Evolutionary conservation across 2,329 filamentous ascomycete species (phyloP), one percentile per base, ranked within the genome.

Genomic region (Penicillium brevicompactum): DNA sequence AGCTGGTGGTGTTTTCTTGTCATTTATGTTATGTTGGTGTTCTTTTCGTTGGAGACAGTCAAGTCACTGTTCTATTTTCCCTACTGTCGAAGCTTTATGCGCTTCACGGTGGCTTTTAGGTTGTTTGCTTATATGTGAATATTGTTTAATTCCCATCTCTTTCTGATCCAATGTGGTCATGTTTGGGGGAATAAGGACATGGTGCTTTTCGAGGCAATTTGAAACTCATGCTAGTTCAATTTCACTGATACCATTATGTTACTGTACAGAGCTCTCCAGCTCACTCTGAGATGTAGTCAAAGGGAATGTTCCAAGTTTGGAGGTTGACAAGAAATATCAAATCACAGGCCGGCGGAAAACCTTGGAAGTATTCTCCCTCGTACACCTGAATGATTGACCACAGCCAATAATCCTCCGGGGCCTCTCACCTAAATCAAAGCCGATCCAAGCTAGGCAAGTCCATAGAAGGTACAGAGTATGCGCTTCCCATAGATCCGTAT

Each of bases 1-100:
- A 51, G 55, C 55, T 55, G n/a, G 38, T 45, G 55, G 47, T 51
- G 47, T 51, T 55, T 2, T 51, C 13, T 45, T 21, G 3, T 37
- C 37, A 8, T 18, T 22, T 18, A 5, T 11, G 11, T 38, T 18
- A 40, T 40, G 16, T 46, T 14, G 46, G 40, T 16, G 51, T 55
- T 41, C 37, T n/a, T n/a, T 31, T n/a, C 11, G 40, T 43, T 16
- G 8, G 34, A 27, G 27, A 18, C 43, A 16, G 16, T 21, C 27
- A 10, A 32, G 27, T 4, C 14, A 4, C 18, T n/a, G 18, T 10
- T 31, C 7, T 42, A 2, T n/a, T 37, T n/a, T 16, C 6, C n/a
- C 5, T 37, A 5, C 5, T 37, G 11, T n/a, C 34, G 31, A 37
- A 37, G 11, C 4, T 7, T 6, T n/a, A 34, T 13, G 34, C n/a